phyloP scores from a whole-genome alignment of 1,284 basidiomycete genomes.

The Leccinum pallidistipes region DNA sequence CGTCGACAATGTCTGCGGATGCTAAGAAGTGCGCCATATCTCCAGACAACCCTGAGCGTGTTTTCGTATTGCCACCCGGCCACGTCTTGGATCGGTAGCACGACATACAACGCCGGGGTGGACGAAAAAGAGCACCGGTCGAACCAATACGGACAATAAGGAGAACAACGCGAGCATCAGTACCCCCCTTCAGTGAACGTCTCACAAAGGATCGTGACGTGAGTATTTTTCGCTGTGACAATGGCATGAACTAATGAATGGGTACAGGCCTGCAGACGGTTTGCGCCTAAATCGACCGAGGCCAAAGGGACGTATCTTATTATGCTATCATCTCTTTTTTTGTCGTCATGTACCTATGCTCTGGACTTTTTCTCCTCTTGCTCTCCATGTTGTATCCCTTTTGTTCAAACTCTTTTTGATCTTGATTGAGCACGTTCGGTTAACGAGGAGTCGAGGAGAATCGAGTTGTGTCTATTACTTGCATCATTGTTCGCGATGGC shows the following conservation, averaged over 20 bases:
- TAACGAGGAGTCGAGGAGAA: too few species aligned
- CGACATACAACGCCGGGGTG: conserved; percentile 59
- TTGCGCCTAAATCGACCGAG: conserved; percentile 64
- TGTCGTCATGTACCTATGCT: conserved; percentile 26
- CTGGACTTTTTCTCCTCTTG: background rate
- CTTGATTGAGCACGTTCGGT: too few species aligned
- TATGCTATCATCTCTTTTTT: background rate
- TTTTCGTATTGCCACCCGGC: conserved; percentile 45
- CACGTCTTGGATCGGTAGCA: conserved; percentile 53
- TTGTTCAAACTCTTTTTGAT: background rate
- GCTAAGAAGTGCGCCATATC: conserved; percentile 12
- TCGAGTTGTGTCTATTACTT: too few species aligned
- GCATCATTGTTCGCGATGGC: too few species aligned
- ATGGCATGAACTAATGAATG: background rate
- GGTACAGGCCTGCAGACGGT: conserved; percentile 53
- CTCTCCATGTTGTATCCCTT: conserved; percentile 14
- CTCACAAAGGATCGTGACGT: conserved; percentile 53
- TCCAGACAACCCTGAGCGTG: conserved; percentile 36
- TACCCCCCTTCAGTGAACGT: conserved; percentile 21
- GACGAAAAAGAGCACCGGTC: conserved; percentile 55
- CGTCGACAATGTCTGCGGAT: background rate
- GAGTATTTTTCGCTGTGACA: conserved; percentile 28
- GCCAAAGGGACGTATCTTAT: conserved; percentile 7
- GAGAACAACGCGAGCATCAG: conserved; percentile 42
- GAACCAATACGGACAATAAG: conserved; percentile 49